Evolutionary conservation across 306 rosid genomes (phyloP).

Genomic region (Fagus sylvatica): DNA sequence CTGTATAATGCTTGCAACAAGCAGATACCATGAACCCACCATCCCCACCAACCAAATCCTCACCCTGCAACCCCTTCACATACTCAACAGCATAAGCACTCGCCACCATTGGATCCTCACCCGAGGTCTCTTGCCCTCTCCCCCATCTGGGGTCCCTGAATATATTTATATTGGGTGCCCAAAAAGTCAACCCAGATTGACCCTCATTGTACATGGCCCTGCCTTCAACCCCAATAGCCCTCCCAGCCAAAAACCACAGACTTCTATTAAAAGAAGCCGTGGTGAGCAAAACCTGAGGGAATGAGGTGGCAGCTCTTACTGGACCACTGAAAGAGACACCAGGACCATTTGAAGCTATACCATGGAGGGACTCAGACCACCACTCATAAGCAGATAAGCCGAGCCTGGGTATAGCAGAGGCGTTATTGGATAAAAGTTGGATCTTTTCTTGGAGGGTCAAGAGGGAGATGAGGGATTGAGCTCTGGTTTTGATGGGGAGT

Average conservation of each 20-base stretch:
- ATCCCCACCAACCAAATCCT: conserved; percentile 21
- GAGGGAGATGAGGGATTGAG: conserved; percentile 54
- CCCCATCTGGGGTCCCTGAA: conserved; percentile 97
- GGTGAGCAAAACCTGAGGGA: conserved; percentile 74
- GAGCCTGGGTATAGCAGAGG: conserved; percentile 62
- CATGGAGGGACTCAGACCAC: conserved; percentile 96
- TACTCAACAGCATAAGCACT: conserved; percentile 75
- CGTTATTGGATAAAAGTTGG: conserved; percentile 59
- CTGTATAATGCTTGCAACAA: conserved; percentile 87
- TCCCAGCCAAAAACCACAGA: conserved; percentile 53
- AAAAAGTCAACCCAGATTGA: conserved; percentile 79
- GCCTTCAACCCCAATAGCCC: conserved; percentile 75
- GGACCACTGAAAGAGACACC: conserved; percentile 73
- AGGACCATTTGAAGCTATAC: conserved; percentile 78
- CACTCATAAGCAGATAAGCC: conserved; percentile 72
- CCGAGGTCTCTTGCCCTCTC: conserved; percentile 91
- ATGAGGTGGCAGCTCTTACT: conserved; percentile 57
- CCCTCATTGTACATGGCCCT: conserved; percentile 84
- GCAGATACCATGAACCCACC: conserved; percentile 77
- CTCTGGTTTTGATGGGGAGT: conserved; percentile 47
- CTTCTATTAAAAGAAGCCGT: conserved; percentile 69
- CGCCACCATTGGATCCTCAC: conserved; percentile 83
- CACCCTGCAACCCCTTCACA: conserved; percentile 71
- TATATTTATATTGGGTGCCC: conserved; percentile 86
- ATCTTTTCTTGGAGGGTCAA: conserved; percentile 72